A percentile compares a stretch with the other conserved stretches of the same genome.
Conservation (phyloP, 2,329 filamentous ascomycete species). For the Lecanoromycetidae sp. region DNA sequence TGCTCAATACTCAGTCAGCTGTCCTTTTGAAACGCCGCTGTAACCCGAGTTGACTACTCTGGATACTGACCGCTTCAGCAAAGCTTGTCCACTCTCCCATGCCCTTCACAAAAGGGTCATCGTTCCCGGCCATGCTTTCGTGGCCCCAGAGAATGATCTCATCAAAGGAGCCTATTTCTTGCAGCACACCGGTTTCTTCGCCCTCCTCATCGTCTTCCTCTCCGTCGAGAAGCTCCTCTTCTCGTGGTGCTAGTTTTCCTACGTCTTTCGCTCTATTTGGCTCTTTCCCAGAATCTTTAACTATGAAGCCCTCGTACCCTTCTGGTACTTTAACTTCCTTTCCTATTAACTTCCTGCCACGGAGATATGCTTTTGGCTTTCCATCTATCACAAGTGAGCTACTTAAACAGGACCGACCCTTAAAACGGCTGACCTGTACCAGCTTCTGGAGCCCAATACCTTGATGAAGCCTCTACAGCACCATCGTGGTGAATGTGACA, state of each 20-base stretch:
- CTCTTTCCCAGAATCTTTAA: slow-evolving; percentile 1
- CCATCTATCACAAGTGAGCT: slow-evolving; percentile 24
- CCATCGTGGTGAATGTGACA: slow-evolving; percentile 72
- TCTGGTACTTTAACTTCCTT: slow-evolving; percentile 54
- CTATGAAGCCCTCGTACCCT: slow-evolving; percentile 48
- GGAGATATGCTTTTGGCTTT: slow-evolving; percentile 54
- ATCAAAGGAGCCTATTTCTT: slow-evolving; percentile 57
- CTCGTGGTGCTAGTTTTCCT: slow-evolving; percentile 22
- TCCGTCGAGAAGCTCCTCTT: slow-evolving; percentile 23
- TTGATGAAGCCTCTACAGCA: slow-evolving; percentile 47
- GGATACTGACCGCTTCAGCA: slow-evolving; percentile 47
- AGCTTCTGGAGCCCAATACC: slow-evolving; percentile 56
- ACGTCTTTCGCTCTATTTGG: slow-evolving; percentile 19
- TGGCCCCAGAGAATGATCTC: slow-evolving; percentile 76
- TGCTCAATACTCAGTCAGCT: neutral
- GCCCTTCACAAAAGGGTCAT: slow-evolving; percentile 61
- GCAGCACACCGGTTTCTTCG: slow-evolving; percentile 43
- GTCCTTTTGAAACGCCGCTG: neutral
- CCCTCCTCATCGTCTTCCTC: slow-evolving; percentile 35
- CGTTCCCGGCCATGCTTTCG: slow-evolving; percentile 50
- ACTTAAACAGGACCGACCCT: neutral
- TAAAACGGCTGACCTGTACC: slow-evolving; percentile 3
- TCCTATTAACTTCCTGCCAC: slow-evolving; percentile 67
- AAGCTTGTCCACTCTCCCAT: slow-evolving; percentile 71
- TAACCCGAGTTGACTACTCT: neutral